These are phyloP conservation scores for Aspergillus leporis DNA, from an alignment of 495 filamentous ascomycete genomes.

Conservation along the genomic window DNA sequence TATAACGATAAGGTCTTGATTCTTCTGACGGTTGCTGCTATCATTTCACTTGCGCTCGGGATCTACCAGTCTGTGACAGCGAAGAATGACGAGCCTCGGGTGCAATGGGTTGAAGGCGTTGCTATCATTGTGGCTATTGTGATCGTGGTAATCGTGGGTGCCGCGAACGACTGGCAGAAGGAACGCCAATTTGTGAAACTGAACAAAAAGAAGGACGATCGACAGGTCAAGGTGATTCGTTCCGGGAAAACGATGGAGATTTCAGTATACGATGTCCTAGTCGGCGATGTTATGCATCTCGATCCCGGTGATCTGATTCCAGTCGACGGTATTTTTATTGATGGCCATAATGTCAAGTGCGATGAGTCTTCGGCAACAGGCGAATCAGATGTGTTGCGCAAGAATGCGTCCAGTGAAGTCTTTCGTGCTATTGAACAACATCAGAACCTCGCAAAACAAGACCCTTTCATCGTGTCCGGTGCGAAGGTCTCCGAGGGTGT, in stretches of 20 bases:
- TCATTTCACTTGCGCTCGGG: slow-evolving; percentile 81
- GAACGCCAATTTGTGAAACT: slow-evolving; percentile 70
- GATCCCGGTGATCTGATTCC: slow-evolving; percentile 89
- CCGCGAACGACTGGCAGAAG: slow-evolving; percentile 71
- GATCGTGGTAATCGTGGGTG: slow-evolving; percentile 68
- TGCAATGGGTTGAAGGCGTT: slow-evolving; percentile 79
- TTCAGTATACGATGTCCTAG: slow-evolving; percentile 76
- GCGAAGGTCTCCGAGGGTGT: slow-evolving; percentile 90
- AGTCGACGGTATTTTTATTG: slow-evolving; percentile 74
- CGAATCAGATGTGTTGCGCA: slow-evolving; percentile 79
- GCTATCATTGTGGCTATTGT: slow-evolving; percentile 71
- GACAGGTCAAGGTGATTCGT: slow-evolving; percentile 71
- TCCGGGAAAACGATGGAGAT: slow-evolving; percentile 77
- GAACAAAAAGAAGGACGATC: slow-evolving; percentile 71
- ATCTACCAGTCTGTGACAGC: slow-evolving; percentile 62
- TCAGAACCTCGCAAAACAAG: slow-evolving; percentile 76
- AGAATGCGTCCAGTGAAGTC: slow-evolving; percentile 73
- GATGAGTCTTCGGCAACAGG: slow-evolving; percentile 85
- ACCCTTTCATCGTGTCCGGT: slow-evolving; percentile 93
- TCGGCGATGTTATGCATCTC: slow-evolving; percentile 79
- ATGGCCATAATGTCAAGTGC: slow-evolving; percentile 73
- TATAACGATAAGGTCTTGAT: slow-evolving; percentile 84
- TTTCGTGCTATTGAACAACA: slow-evolving; percentile 75
- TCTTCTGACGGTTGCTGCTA: slow-evolving; percentile 73
- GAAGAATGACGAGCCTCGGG: slow-evolving; percentile 50